These are phyloP conservation scores for Sclerotinia borealis DNA, from an alignment of 2,329 filamentous ascomycete genomes.

Conservation along the genomic window DNA sequence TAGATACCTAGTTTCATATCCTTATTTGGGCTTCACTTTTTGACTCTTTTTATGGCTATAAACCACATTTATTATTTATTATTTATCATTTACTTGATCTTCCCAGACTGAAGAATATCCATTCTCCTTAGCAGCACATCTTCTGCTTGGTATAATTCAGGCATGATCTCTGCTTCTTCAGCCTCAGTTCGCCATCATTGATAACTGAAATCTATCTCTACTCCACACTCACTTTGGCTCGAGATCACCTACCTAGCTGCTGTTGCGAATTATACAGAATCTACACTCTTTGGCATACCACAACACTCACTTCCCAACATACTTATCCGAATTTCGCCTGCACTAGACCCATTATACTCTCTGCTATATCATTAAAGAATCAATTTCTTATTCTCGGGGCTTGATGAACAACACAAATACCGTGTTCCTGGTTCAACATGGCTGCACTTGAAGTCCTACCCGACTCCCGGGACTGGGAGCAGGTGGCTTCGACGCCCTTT, in stretches of 20 bases:
- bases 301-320: neutral
- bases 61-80: neutral
- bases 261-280: neutral
- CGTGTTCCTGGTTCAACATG: neutral
- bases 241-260: neutral
- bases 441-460: neutral
- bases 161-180: neutral
- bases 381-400: too few relatives aligned
- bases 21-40: neutral
- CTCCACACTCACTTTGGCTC: neutral
- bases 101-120: neutral
- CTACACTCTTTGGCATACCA: neutral
- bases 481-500: neutral
- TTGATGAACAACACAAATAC: neutral
- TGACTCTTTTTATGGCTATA: neutral
- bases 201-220: neutral
- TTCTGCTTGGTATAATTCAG: neutral
- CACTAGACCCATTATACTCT: neutral
- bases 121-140: too few relatives aligned
- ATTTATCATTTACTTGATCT: too few relatives aligned
- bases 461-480: neutral
- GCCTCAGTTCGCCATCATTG: neutral
- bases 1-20: too few relatives aligned
- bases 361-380: neutral
- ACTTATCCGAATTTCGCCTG: neutral